These are phyloP conservation scores for Scopulariopsis brevicaulis DNA, from an alignment of 2,329 filamentous ascomycete genomes.

Conservation along the genomic window DNA sequence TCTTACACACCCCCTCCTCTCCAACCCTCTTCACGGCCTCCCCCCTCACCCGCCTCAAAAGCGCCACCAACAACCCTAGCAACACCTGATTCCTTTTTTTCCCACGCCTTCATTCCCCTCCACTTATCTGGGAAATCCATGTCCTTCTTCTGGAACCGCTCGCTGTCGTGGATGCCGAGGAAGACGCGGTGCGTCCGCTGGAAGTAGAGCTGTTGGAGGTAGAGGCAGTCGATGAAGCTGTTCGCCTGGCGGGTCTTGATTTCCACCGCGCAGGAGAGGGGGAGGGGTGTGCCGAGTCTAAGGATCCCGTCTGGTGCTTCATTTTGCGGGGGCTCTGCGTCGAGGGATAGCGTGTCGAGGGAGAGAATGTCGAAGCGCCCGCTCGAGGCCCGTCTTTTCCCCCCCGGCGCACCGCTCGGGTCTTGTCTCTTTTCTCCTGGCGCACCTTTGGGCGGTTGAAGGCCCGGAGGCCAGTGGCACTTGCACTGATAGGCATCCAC, in stretches of 20 bases:
- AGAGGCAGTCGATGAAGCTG: background rate
- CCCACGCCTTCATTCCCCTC: background rate
- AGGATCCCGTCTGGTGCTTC: background rate
- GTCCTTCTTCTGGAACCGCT: background rate
- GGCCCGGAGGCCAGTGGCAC: background rate
- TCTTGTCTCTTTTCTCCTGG: background rate
- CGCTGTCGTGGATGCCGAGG: background rate
- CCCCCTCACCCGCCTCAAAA: background rate
- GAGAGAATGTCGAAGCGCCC: slow-evolving; percentile 1
- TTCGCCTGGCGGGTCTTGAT: slow-evolving; percentile 1
- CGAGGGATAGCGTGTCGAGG: background rate
- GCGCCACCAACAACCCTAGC: background rate
- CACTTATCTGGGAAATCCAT: background rate
- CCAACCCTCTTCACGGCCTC: background rate
- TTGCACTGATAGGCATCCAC: background rate
- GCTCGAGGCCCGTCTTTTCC: background rate
- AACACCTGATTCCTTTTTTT: background rate
- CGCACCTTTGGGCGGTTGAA: too few relatives aligned
- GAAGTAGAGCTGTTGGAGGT: slow-evolving; percentile 3
- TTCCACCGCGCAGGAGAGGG: background rate
- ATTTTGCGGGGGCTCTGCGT: background rate
- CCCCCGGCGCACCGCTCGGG: background rate
- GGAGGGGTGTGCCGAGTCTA: background rate
- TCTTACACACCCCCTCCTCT: background rate
- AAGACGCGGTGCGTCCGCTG: background rate